These are phyloP conservation scores for Cucurbita pepo DNA, from an alignment of 306 rosid genomes.

Conservation along the genomic window DNA sequence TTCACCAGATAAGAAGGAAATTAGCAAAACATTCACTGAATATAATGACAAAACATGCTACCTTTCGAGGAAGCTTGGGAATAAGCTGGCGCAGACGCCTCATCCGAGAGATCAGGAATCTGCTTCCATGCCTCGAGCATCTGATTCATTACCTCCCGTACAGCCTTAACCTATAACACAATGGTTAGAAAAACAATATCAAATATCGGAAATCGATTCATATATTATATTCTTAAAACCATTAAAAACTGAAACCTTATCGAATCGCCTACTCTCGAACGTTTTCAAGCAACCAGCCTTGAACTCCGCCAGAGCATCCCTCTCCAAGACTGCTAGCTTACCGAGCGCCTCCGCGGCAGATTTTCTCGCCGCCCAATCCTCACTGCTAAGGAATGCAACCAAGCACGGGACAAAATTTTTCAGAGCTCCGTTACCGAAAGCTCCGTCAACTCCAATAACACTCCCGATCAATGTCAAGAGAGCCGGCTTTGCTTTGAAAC, in stretches of 20 bases:
- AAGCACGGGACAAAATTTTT: conserved; percentile 54
- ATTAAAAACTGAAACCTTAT: conserved; percentile 32
- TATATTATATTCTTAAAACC: not conserved
- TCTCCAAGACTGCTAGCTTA: conserved; percentile 48
- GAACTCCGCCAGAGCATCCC: conserved; percentile 48
- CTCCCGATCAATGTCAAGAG: conserved; percentile 53
- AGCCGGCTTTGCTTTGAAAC: conserved; percentile 75
- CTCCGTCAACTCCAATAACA: conserved; percentile 49
- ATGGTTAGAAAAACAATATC: conserved; percentile 5
- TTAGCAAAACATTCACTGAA: not conserved
- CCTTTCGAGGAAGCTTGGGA: conserved; percentile 69
- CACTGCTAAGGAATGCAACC: conserved; percentile 39
- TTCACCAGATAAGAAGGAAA: not conserved
- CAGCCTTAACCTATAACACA: conserved; percentile 55
- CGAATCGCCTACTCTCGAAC: conserved; percentile 65
- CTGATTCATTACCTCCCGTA: conserved; percentile 83
- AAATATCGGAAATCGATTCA: not conserved
- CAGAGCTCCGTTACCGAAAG: conserved; percentile 32
- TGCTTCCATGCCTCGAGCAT: conserved; percentile 85
- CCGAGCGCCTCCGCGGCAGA: conserved; percentile 70
- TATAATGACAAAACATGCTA: conserved; percentile 2
- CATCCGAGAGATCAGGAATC: conserved; percentile 71
- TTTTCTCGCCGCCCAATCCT: conserved; percentile 85
- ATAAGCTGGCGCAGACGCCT: conserved; percentile 48
- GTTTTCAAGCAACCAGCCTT: conserved; percentile 48